A percentile compares a stretch with the other conserved stretches of the same genome.
Conservation (phyloP, 2,329 filamentous ascomycete genomes). For the Diaporthe sp. region DNA sequence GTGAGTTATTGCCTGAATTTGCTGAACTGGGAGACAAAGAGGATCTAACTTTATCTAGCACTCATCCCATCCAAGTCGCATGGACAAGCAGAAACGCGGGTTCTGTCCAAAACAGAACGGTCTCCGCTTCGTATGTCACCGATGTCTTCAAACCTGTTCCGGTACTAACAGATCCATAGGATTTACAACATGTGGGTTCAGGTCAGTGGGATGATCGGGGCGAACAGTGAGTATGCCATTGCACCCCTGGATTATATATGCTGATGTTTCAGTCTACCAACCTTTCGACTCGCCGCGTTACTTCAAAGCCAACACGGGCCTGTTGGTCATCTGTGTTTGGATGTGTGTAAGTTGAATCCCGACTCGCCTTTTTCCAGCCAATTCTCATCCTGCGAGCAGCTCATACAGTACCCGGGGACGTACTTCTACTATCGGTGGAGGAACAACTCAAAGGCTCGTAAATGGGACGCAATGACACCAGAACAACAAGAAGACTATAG, state of each 20-base stretch:
- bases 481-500: constrained; percentile 49
- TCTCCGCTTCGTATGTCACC: constrained; percentile 60
- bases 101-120: constrained; percentile 69
- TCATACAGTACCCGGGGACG: constrained; percentile 56
- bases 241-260: background rate
- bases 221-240: constrained; percentile 45
- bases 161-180: background rate
- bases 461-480: constrained; percentile 62
- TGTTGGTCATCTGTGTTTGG: constrained; percentile 2
- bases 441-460: constrained; percentile 59
- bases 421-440: constrained; percentile 65
- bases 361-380: too few relatives aligned
- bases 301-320: background rate
- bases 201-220: constrained; percentile 60
- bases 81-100: constrained; percentile 71
- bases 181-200: constrained; percentile 64
- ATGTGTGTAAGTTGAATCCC: constrained; percentile 1
- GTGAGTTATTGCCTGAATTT: background rate
- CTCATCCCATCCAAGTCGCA: constrained; percentile 54
- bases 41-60: background rate
- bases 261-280: constrained; percentile 44
- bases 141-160: fast-evolving
- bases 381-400: background rate
- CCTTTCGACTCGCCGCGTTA: constrained; percentile 43
- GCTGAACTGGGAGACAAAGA: fast-evolving